Conservation (phyloP, 352 stramenopile species). For the Stephanocyclus meneghinianus region DNA sequence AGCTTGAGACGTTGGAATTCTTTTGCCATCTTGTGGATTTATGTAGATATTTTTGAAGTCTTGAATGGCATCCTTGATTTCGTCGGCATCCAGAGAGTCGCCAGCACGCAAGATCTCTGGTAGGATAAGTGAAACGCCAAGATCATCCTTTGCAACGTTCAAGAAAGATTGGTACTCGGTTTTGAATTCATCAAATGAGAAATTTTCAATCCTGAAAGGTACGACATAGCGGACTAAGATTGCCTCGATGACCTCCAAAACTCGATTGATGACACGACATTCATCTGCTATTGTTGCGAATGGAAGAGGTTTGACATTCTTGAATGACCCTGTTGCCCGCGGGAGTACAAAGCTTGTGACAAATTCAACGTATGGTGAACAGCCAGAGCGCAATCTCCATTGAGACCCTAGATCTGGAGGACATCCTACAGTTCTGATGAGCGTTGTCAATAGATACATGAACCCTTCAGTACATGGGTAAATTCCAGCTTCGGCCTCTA, state of each 20-base stretch:
- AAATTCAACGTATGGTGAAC: slow-evolving; percentile 81
- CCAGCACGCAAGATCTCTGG: slow-evolving; percentile 34
- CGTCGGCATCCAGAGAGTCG: slow-evolving; percentile 31
- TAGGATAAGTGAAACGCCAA: slow-evolving; percentile 41
- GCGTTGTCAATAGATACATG: slow-evolving; percentile 68
- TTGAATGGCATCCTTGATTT: slow-evolving; percentile 29
- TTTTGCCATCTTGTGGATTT: slow-evolving; percentile 16
- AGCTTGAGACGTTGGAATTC: neutral
- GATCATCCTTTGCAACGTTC: slow-evolving; percentile 26
- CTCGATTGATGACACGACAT: slow-evolving; percentile 56
- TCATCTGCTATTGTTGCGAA: slow-evolving; percentile 68
- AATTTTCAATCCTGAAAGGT: slow-evolving; percentile 1
- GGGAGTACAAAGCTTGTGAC: slow-evolving; percentile 76
- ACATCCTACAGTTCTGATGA: slow-evolving; percentile 65
- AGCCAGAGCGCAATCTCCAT: slow-evolving; percentile 65
- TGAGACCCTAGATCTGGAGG: slow-evolving; percentile 63
- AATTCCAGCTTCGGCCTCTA: slow-evolving; percentile 65
- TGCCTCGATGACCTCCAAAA: slow-evolving; percentile 68
- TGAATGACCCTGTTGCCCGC: slow-evolving; percentile 44
- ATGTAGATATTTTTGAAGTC: slow-evolving; percentile 48
- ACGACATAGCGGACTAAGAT: slow-evolving; percentile 67
- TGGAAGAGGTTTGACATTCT: slow-evolving; percentile 35
- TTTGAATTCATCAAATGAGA: slow-evolving; percentile 39
- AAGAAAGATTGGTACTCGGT: slow-evolving; percentile 21
- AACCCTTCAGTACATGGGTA: slow-evolving; percentile 80